Evolutionary conservation across 2,329 filamentous ascomycete genomes (phyloP), one percentile per base, ranked within the genome.

Genomic region (Fusarium sp.): DNA sequence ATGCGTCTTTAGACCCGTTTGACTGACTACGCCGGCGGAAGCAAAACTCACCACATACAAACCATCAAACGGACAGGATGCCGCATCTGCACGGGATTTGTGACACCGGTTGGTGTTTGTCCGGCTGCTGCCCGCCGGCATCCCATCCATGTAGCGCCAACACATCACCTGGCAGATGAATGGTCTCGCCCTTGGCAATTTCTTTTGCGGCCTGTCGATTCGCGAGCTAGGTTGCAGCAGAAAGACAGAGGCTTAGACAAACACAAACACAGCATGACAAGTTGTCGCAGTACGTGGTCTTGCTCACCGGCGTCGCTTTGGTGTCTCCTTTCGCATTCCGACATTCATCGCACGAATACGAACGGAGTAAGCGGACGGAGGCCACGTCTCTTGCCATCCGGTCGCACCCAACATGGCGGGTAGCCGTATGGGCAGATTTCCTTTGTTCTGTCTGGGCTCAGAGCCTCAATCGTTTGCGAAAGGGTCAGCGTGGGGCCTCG

Each of bases 241-340:
- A 22, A 33, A 62, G 56, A 63, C 58, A 12, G 33, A 47, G 17
- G 33, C 54, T 27, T 14, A 56, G 57, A 50, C 37, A 66, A 54
- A 60, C 72, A 74, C 69, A 74, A 70, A 67, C 65, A 75, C 72
- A 30, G 60, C 72, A 74, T 74, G 35, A 35, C 65, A 69, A 70
- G 43, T 63, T 72, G 59, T 40, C 61, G 72, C 69, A 70, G 69
- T 54, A 65, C 32, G 59, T 60, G 56, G 37, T 45, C 58, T 66
- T 74, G 45, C 25, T 72, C 45, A 52, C 50, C 33, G 40, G 40
- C 43, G 67, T 62, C 56, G 27, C 50, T 68, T 59, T 74, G 59
- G 73, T 60, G 57, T 60, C 17, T 60, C 57, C 63, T 72, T 59
- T 71, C 45, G 68, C 62, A 63, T 72, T 64, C 68, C 68, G 40